These are phyloP conservation scores for Aspergillus piperis DNA, from an alignment of 2,329 filamentous ascomycete species.

Conservation along the genomic window DNA sequence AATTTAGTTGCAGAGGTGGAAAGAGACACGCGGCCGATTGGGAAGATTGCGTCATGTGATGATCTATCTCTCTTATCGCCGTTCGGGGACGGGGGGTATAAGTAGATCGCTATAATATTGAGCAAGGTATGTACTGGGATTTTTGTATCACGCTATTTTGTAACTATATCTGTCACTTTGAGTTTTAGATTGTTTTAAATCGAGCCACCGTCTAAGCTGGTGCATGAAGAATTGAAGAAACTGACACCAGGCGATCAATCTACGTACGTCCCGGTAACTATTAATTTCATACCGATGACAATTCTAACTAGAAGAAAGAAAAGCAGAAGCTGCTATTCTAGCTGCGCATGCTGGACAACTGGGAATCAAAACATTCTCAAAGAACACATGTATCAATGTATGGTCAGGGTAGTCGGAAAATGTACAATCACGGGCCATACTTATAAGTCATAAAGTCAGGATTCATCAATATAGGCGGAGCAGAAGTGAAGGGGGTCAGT, in stretches of 20 bases:
- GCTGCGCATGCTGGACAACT: background rate
- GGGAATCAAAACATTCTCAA: background rate
- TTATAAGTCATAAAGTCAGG: slow-evolving; percentile 10
- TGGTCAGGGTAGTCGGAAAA: slow-evolving; percentile 7
- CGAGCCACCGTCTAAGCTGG: background rate
- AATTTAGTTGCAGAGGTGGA: background rate
- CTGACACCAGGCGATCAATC: background rate
- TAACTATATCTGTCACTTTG: no score
- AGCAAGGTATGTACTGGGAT: no score
- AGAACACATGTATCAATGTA: background rate
- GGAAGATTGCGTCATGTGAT: slow-evolving; percentile 2
- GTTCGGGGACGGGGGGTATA: background rate
- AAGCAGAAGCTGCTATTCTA: background rate
- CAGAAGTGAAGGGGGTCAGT: slow-evolving; percentile 6
- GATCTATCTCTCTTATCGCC: background rate
- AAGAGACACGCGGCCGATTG: slow-evolving; percentile 3
- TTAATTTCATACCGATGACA: background rate
- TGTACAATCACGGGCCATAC: slow-evolving; percentile 9
- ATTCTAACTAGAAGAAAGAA: slow-evolving; percentile 6
- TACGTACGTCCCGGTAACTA: background rate
- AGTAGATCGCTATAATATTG: no score
- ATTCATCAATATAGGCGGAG: slow-evolving; percentile 6
- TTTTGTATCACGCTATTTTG: background rate
- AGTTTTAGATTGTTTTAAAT: background rate
- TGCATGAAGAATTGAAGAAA: background rate